Evolutionary conservation across 2,329 filamentous ascomycete genomes (phyloP).

Genomic region (Ceratocystis lukuohia): DNA sequence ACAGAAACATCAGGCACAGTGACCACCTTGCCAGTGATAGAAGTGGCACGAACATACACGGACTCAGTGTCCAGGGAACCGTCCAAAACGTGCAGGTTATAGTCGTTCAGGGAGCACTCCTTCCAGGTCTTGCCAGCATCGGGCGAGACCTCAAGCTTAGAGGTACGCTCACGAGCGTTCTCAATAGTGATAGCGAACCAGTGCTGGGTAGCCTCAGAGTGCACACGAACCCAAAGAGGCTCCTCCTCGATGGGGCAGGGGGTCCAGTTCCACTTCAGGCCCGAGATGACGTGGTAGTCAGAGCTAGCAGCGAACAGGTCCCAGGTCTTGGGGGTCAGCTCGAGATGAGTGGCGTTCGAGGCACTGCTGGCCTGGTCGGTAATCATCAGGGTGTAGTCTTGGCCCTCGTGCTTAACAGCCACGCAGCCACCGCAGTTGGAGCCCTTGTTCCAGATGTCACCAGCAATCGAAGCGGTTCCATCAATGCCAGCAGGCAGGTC

Average conservation of each 20-base stretch:
- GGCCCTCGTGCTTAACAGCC: constrained; percentile 14
- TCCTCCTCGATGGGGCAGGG: constrained; percentile 17
- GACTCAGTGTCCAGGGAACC: constrained; percentile 10
- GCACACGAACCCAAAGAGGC: constrained; percentile 20
- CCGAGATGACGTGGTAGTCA: neutral
- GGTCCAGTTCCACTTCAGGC: constrained; percentile 16
- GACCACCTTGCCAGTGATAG: constrained; percentile 17
- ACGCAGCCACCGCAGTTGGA: constrained; percentile 18
- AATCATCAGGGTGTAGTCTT: constrained; percentile 16
- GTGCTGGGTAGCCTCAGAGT: constrained; percentile 20
- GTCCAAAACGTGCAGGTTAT: constrained; percentile 18
- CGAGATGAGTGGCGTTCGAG: constrained; percentile 18
- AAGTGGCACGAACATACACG: constrained; percentile 14
- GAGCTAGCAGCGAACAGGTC: constrained; percentile 13
- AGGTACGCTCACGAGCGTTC: constrained; percentile 21
- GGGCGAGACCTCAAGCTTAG: constrained; percentile 19
- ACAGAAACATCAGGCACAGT: constrained; percentile 10
- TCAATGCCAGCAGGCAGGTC: constrained; percentile 13
- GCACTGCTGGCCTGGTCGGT: constrained; percentile 15
- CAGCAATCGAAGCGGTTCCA: constrained; percentile 12
- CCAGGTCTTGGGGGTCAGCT: constrained; percentile 16
- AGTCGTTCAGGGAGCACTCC: constrained; percentile 9
- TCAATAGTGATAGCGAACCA: constrained; percentile 22
- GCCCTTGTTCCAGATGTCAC: constrained; percentile 19
- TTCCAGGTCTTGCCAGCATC: constrained; percentile 16